A percentile compares a stretch with the other conserved stretches of the same genome.
These are phyloP conservation scores for Neurospora sp. DNA, from an alignment of 495 filamentous ascomycete species.

Conservation along the genomic window DNA sequence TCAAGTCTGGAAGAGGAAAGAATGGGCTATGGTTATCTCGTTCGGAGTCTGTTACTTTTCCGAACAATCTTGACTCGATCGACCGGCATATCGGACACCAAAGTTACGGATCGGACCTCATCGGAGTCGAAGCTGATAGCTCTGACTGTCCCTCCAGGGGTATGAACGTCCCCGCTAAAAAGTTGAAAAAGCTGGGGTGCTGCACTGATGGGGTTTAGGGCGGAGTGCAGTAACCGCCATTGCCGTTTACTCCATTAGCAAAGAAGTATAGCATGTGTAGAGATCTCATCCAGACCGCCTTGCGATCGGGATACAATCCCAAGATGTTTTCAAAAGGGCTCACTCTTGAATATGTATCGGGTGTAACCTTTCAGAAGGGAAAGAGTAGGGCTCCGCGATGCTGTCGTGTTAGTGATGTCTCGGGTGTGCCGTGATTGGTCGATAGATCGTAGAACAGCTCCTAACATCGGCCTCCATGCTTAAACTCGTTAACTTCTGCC, in stretches of 20 bases:
- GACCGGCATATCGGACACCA: not conserved
- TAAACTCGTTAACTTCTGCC: not conserved
- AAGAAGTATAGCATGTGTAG: not conserved
- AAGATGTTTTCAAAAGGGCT: not conserved
- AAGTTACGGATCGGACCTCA: not conserved
- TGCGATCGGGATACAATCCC: not conserved
- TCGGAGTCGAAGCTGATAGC: not conserved
- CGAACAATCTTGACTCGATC: not conserved
- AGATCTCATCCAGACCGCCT: not conserved
- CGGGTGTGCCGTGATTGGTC: not conserved
- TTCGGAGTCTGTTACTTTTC: not conserved
- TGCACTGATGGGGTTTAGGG: not conserved
- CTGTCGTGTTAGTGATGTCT: not conserved
- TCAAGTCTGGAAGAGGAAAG: not conserved
- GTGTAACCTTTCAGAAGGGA: not conserved
- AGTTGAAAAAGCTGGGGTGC: not conserved
- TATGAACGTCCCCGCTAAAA: not conserved
- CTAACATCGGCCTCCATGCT: not conserved
- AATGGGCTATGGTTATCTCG: not conserved
- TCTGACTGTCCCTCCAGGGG: not conserved
- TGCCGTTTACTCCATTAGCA: not conserved
- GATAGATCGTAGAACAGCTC: not conserved
- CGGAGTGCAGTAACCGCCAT: not conserved
- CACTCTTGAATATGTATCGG: not conserved
- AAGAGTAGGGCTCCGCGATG: not conserved